Base-by-base conservation (phyloP, 169 alveolate genomes). In the Amoebophrya sp. region DNA sequence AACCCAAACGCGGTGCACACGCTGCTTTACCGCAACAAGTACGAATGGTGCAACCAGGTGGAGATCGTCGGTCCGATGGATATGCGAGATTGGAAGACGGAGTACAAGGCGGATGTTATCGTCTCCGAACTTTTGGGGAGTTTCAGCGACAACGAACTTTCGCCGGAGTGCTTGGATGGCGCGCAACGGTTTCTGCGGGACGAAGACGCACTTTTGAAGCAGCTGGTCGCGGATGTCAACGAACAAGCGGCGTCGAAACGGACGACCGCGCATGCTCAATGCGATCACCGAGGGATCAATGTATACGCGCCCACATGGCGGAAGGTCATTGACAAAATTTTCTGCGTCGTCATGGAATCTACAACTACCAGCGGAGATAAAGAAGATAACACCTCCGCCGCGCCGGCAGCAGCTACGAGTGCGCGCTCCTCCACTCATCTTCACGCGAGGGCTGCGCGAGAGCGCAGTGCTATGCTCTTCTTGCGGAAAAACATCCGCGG, bases 141-240 rank as follows among this genome's bases (percentile, higher is more conserved):
- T 77, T 95, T 96, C 91, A 97, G 97, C 77, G 97, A 95, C 92
- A 96, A 96, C 92, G 98, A 96, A 90, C 93, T 96, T 0, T 94
- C 96, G 33, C 97, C 97, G 23, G 98, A 96, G 91, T 96, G 98
- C 89, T 93, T 96, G n/a, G 92, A 91, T 23, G 95, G 96, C 40
- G 95, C 96, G 54, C 93, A 94, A 89, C 89, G 91, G 77, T 94
- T 91, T 91, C 91, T 95, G 92, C 89, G 54, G 41, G 77, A 90
- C 91, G 90, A 25, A 29, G 93, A 39, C 1, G 94, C n/a, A n/a
- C n/a, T n/a, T n/a, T n/a, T n/a, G n/a, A n/a, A n/a, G n/a, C n/a
- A n/a, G n/a, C n/a, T n/a, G 7, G 18, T 47, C 66, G 66, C 66
- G 18, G 66, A 18, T 47, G 18, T 12, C 29, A 7, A 47, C 18